Base-by-base conservation (phyloP, 371 early-diverging fungal species). In the Mucor plumbeus region DNA sequence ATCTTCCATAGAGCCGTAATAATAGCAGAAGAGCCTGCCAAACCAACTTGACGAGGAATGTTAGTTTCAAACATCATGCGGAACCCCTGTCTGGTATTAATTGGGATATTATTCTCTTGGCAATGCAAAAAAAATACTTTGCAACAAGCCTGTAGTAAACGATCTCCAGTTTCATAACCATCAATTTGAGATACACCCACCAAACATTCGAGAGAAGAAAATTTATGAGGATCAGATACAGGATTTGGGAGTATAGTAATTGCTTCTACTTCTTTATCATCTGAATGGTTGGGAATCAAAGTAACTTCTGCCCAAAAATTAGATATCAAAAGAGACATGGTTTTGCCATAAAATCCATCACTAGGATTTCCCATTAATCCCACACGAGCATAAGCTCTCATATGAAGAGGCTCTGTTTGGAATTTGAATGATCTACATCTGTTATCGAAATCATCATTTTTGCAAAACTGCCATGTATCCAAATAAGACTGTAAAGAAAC, bases 361-460 rank as follows among this genome's bases (percentile, higher is more conserved):
- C 84, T 84, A 9, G 91, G 91, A 67, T 91, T 91, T 9, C 91
- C 91, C 79, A 91, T 84, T 34, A 91, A 63, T 1, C 91, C 91
- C 8, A 90, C 84, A 11, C 91, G 85, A 13, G 91, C 91, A 77
- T 87, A 76, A 11, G 87, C 77, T 31, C 69, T 69, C 11, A 71
- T 65, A 41, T 76, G 73, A 33, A 87, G 78, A 13, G 82, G 78
- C 0, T 68, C 44, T 0, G 57, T 43, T 15, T 75, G 64, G 50
- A 71, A 48, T 11, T 43, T 60, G 33, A 19, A 19, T 17, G 17
- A 15, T 10, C 61, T 55, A 1, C 21, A 38, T 15, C 39, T 53
- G 6, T 59, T 40, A 10, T 40, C 7, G 15, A 63, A 47, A 5
- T 38, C 47, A 43, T 68, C 19, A 47, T 57, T 67, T 9, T 73